Evolutionary conservation across 2,329 filamentous ascomycete genomes (phyloP).

Genomic region (Aspergillus candidus): DNA sequence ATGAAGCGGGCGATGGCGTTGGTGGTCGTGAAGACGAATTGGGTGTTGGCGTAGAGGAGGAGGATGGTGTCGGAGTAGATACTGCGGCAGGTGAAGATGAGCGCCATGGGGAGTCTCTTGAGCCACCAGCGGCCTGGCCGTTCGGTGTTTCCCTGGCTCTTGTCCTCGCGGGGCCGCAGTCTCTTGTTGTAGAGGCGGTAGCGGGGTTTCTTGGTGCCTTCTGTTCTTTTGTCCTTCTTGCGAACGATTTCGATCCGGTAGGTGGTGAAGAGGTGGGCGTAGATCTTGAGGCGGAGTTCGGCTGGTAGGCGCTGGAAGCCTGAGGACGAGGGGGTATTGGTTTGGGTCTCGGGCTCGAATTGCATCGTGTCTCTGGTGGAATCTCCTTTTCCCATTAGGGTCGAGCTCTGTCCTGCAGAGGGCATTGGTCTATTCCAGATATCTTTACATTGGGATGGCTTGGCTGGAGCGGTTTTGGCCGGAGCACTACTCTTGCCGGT

Average conservation of each 20-base stretch:
- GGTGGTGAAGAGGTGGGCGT: constrained; percentile 54
- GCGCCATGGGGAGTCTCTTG: constrained; percentile 37
- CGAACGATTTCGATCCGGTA: constrained; percentile 16
- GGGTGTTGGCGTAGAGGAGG: constrained; percentile 50
- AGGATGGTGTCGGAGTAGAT: constrained; percentile 60
- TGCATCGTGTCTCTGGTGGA: too few relatives aligned
- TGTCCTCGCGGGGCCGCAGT: background rate
- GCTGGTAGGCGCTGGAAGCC: constrained; percentile 62
- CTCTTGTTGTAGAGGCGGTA: constrained; percentile 51
- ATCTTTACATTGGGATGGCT: too few relatives aligned
- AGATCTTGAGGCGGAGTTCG: constrained; percentile 65
- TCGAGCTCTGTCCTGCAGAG: too few relatives aligned
- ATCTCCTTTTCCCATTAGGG: too few relatives aligned
- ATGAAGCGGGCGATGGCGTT: constrained; percentile 21
- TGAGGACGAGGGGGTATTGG: constrained; percentile 36
- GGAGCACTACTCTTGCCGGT: too few relatives aligned
- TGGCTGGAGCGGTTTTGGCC: too few relatives aligned
- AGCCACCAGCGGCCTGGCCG: too few relatives aligned
- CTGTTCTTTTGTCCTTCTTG: constrained; percentile 43
- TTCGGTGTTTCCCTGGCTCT: too few relatives aligned
- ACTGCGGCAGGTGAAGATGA: constrained; percentile 56
- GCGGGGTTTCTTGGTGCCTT: constrained; percentile 59
- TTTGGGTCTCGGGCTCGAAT: too few relatives aligned
- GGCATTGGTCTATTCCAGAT: background rate
- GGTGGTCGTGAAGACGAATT: constrained; percentile 19